These are phyloP conservation scores for Suhomyces pyralidae DNA, from an alignment of 805 yeast genomes.

Conservation along the genomic window DNA sequence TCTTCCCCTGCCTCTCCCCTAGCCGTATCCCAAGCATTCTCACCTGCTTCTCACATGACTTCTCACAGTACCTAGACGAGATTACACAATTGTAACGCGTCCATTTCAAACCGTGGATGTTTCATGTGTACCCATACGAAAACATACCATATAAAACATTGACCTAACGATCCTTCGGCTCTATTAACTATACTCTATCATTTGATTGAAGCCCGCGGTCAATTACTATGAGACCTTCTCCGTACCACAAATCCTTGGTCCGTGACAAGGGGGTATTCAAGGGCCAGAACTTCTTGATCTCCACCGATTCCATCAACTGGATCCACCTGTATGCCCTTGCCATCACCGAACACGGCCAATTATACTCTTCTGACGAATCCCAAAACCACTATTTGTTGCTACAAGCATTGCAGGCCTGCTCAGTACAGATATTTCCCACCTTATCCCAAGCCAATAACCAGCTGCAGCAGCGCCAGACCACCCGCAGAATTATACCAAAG, in stretches of 20 bases:
- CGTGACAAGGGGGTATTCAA: constrained; percentile 34
- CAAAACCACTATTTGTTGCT: constrained; percentile 30
- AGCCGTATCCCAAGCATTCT: background rate
- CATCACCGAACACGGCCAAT: constrained; percentile 33
- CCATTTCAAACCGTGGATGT: background rate
- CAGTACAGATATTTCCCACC: constrained; percentile 34
- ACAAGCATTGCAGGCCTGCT: constrained; percentile 38
- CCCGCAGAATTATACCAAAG: constrained; percentile 6
- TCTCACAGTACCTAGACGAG: background rate
- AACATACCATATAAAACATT: background rate
- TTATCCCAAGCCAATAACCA: constrained; percentile 9
- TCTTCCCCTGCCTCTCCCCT: too few species aligned
- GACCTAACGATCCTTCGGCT: background rate
- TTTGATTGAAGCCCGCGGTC: background rate
- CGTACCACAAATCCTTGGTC: constrained; percentile 30
- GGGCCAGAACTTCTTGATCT: constrained; percentile 32
- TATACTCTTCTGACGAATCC: constrained; percentile 30
- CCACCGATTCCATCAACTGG: constrained; percentile 40
- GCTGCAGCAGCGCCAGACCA: constrained; percentile 6
- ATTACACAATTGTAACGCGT: background rate
- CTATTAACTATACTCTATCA: background rate
- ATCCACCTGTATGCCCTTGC: constrained; percentile 25
- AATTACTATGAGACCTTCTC: constrained; percentile 2
- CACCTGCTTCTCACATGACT: background rate
- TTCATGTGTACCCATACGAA: background rate